Conservation (phyloP, 139 green algal genomes). For the Ulvella scutata region DNA sequence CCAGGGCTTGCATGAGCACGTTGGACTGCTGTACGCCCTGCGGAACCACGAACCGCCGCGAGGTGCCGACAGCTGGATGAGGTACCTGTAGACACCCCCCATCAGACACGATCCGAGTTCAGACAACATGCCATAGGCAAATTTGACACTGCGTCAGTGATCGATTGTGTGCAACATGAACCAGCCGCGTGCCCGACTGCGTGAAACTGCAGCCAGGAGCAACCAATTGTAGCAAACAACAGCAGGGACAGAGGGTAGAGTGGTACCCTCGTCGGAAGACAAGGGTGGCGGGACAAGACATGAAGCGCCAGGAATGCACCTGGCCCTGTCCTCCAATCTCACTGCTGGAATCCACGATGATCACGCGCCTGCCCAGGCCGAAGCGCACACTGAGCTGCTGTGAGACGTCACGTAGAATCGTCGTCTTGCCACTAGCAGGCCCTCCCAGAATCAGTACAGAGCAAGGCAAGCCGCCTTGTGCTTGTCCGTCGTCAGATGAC, state of each 20-base stretch:
- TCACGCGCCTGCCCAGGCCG: conserved; percentile 18
- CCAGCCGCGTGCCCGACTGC: too few relatives aligned
- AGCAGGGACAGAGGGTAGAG: too few relatives aligned
- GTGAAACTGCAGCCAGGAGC: too few relatives aligned
- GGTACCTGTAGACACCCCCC: conserved; percentile 12
- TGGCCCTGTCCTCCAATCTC: conserved; percentile 24
- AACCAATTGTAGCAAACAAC: too few relatives aligned
- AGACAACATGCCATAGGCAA: too few relatives aligned
- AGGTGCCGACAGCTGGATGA: conserved; percentile 31
- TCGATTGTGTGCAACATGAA: too few relatives aligned
- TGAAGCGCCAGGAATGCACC: background rate
- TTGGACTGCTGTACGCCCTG: conserved; percentile 9
- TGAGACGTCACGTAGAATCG: conserved; percentile 27
- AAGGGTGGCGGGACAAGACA: too few relatives aligned
- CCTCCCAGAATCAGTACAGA: conserved; percentile 13
- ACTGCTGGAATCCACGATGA: conserved; percentile 35
- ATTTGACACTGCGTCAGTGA: too few relatives aligned
- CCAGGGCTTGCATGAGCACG: conserved; percentile 26
- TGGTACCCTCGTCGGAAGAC: too few relatives aligned
- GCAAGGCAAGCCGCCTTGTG: background rate
- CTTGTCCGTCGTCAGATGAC: background rate
- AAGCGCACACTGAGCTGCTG: conserved; percentile 16
- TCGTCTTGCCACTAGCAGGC: conserved; percentile 33
- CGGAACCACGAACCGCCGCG: conserved; percentile 21
- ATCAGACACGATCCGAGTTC: background rate